Evolutionary conservation across 1,139 yeast species (phyloP).

Genomic region (Hansenula lynferdii): DNA sequence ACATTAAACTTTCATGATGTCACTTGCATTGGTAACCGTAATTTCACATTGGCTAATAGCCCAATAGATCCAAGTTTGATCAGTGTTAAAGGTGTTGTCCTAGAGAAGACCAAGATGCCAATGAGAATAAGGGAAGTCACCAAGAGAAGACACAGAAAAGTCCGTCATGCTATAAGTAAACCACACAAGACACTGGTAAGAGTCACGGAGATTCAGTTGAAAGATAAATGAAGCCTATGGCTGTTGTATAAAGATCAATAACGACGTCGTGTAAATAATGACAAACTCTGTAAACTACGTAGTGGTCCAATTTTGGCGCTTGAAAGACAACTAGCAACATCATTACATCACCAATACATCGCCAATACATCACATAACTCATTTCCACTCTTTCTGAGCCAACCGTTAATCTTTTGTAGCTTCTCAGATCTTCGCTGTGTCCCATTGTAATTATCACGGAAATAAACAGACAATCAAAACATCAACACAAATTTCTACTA

Average conservation of each 20-base stretch:
- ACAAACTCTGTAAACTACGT: no score
- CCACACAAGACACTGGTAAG: slow-evolving; percentile 78
- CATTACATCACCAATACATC: no score
- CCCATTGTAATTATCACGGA: no score
- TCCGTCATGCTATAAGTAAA: slow-evolving; percentile 72
- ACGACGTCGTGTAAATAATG: background rate
- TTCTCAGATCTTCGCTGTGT: no score
- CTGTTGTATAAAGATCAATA: no score
- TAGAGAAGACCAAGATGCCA: slow-evolving; percentile 85
- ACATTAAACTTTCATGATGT: slow-evolving; percentile 67
- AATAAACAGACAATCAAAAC: background rate
- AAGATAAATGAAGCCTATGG: slow-evolving; percentile 19
- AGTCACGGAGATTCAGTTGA: slow-evolving; percentile 64
- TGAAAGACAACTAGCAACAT: no score
- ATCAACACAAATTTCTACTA: background rate
- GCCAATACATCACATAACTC: no score
- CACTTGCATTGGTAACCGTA: slow-evolving; percentile 79
- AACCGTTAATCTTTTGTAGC: background rate
- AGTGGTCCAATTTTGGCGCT: no score
- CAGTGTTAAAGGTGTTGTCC: slow-evolving; percentile 68
- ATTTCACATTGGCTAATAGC: slow-evolving; percentile 59
- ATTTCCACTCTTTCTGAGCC: no score
- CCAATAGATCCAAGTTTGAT: slow-evolving; percentile 51
- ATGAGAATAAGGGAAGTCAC: slow-evolving; percentile 62
- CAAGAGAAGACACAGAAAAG: slow-evolving; percentile 80